phyloP scores from a whole-genome alignment of 225 moss, liverwort and hornwort genomes.

The Thuidium tamariscinum region DNA sequence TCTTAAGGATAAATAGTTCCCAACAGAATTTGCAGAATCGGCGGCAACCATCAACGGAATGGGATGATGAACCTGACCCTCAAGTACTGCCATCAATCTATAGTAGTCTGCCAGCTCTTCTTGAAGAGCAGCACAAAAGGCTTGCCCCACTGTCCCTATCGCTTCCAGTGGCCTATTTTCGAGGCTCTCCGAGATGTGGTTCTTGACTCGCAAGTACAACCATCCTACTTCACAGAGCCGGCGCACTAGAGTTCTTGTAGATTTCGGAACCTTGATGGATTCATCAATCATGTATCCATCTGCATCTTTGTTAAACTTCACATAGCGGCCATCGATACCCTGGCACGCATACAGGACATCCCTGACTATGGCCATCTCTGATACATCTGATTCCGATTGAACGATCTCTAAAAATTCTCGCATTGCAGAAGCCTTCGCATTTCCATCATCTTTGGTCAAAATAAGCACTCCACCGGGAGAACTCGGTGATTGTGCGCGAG shows the following conservation, averaged over 20 bases:
- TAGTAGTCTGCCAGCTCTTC: slow-evolving; percentile 97
- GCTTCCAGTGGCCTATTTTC: slow-evolving; percentile 93
- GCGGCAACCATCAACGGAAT: slow-evolving; percentile 72
- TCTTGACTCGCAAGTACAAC: slow-evolving; percentile 88
- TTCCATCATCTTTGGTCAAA: slow-evolving; percentile 61
- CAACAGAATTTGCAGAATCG: slow-evolving; percentile 39
- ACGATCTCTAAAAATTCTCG: slow-evolving; percentile 72
- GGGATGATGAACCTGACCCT: slow-evolving; percentile 89
- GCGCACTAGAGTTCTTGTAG: slow-evolving; percentile 72
- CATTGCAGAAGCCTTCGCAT: slow-evolving; percentile 75
- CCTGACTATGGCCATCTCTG: slow-evolving; percentile 85
- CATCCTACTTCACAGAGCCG: slow-evolving; percentile 96
- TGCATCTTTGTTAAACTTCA: slow-evolving; percentile 89
- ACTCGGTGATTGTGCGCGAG: slow-evolving; percentile 35
- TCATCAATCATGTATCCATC: slow-evolving; percentile 89
- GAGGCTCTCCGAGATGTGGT: slow-evolving; percentile 89
- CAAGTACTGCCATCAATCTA: slow-evolving; percentile 95
- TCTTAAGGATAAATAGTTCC: slow-evolving; percentile 86
- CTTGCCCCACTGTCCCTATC: slow-evolving; percentile 96
- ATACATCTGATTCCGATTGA: slow-evolving; percentile 74
- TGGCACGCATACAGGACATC: slow-evolving; percentile 93
- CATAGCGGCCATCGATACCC: slow-evolving; percentile 89
- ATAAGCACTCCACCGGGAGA: slow-evolving; percentile 66
- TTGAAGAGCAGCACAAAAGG: slow-evolving; percentile 95
- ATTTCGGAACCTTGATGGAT: slow-evolving; percentile 64